phyloP scores from a whole-genome alignment of 768 basidiomycete species.

The Boletales sp. region DNA sequence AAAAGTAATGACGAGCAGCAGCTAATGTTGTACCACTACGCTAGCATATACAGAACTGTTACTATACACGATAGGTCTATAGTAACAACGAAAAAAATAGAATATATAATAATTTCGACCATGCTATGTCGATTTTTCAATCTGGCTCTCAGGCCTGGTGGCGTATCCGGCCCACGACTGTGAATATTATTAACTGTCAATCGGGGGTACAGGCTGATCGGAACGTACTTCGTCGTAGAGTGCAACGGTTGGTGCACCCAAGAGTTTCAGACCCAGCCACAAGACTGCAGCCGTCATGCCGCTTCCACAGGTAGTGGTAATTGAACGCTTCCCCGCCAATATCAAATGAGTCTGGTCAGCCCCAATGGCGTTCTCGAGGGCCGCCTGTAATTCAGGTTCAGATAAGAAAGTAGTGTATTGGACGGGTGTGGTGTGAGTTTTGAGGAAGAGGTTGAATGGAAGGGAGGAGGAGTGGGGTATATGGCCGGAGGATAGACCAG shows the following conservation, averaged over 20 bases:
- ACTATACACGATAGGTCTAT: no score
- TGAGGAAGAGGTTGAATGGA: constrained; percentile 76
- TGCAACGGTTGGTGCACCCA: constrained; percentile 59
- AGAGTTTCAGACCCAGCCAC: constrained; percentile 84
- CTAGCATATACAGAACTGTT: constrained; percentile 14
- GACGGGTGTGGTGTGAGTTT: constrained; percentile 32
- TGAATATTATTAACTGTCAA: constrained; percentile 14
- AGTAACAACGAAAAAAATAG: constrained; percentile 1
- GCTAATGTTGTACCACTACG: constrained; percentile 30
- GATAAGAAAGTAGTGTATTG: constrained; percentile 61
- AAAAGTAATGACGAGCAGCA: constrained; percentile 13
- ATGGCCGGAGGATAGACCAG: constrained; percentile 86
- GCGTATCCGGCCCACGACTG: constrained; percentile 98
- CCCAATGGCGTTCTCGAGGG: constrained; percentile 64
- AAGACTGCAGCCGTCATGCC: constrained; percentile 97
- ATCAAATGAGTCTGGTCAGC: constrained; percentile 51
- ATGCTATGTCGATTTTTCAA: constrained; percentile 45
- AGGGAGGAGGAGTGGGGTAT: constrained; percentile 84
- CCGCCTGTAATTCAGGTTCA: constrained; percentile 52
- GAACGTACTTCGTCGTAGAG: constrained; percentile 88
- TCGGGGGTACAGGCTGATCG: constrained; percentile 6
- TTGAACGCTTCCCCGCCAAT: constrained; percentile 53
- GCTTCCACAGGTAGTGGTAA: constrained; percentile 85
- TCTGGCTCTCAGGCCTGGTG: constrained; percentile 65
- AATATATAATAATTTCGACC: constrained; percentile 3